These are phyloP conservation scores for Tilletia walkeri DNA, from an alignment of 1,284 basidiomycete genomes.

Conservation along the genomic window DNA sequence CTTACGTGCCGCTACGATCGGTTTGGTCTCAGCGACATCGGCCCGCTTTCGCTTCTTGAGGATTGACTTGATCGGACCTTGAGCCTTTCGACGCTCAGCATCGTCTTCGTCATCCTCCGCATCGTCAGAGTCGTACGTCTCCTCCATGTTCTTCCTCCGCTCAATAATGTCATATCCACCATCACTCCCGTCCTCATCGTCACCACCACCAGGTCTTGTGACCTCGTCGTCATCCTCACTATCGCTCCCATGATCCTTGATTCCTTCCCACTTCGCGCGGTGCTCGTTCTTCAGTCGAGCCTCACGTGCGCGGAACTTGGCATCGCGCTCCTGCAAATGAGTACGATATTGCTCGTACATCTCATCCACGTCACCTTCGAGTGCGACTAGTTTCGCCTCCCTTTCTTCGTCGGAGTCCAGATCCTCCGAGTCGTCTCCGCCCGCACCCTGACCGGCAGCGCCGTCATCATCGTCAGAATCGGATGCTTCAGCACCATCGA, in stretches of 20 bases:
- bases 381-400: constrained; percentile 59
- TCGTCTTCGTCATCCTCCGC: constrained; percentile 57
- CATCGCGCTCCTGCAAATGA: constrained; percentile 77
- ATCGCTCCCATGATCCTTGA: constrained; percentile 27
- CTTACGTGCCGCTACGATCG: constrained; percentile 16
- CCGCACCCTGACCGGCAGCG: constrained; percentile 20
- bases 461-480: constrained; percentile 55
- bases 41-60: constrained; percentile 33
- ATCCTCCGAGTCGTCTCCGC: constrained; percentile 62
- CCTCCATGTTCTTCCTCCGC: constrained; percentile 64
- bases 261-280: constrained; percentile 53
- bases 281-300: constrained; percentile 70
- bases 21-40: background rate
- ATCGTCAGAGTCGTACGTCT: constrained; percentile 62
- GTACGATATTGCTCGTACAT: constrained; percentile 86
- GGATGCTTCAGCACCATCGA: constrained; percentile 22
- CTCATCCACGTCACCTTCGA: constrained; percentile 83
- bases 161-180: constrained; percentile 75
- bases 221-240: constrained; percentile 27
- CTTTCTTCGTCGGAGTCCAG: constrained; percentile 57
- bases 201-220: constrained; percentile 30
- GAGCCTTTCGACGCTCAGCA: constrained; percentile 29
- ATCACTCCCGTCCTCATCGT: constrained; percentile 54
- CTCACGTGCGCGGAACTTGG: constrained; percentile 85
- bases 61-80: background rate